These are phyloP conservation scores for Aspergillus mulundensis DNA, from an alignment of 495 filamentous ascomycete species.

Conservation along the genomic window DNA sequence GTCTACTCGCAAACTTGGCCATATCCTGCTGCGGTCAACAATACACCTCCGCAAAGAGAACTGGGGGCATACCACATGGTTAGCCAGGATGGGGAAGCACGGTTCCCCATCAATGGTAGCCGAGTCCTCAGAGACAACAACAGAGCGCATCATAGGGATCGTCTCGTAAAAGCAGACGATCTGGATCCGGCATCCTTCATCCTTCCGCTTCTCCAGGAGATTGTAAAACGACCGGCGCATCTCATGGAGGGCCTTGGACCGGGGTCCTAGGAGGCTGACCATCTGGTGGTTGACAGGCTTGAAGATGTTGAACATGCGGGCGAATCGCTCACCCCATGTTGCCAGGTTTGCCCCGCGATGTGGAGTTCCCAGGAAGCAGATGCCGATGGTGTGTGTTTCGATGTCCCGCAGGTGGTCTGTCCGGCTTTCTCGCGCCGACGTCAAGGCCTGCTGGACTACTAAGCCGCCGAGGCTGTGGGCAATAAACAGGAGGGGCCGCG, in stretches of 20 bases:
- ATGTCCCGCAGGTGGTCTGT: background rate
- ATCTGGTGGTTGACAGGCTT: background rate
- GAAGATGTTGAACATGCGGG: background rate
- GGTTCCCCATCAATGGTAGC: background rate
- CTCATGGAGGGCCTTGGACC: background rate
- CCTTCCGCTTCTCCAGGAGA: background rate
- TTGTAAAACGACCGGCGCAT: background rate
- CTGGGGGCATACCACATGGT: background rate
- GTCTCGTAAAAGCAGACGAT: background rate
- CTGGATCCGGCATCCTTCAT: background rate
- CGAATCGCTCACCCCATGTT: background rate
- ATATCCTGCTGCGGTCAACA: background rate
- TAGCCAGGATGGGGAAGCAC: background rate
- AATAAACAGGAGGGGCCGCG: background rate
- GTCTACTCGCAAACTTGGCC: background rate
- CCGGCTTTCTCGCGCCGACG: background rate
- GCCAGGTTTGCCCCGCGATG: background rate
- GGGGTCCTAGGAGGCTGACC: background rate
- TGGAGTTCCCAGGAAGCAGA: background rate
- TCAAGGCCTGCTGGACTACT: background rate
- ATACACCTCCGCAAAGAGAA: background rate
- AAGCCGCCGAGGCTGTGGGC: background rate
- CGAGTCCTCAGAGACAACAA: background rate
- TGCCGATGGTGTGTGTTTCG: background rate
- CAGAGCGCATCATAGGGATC: background rate